A percentile compares a stretch with the other conserved stretches of the same genome.
These are phyloP conservation scores for Rutidosis leptorrhynchoides DNA, from an alignment of 129 eudicot species.

Conservation along the genomic window DNA sequence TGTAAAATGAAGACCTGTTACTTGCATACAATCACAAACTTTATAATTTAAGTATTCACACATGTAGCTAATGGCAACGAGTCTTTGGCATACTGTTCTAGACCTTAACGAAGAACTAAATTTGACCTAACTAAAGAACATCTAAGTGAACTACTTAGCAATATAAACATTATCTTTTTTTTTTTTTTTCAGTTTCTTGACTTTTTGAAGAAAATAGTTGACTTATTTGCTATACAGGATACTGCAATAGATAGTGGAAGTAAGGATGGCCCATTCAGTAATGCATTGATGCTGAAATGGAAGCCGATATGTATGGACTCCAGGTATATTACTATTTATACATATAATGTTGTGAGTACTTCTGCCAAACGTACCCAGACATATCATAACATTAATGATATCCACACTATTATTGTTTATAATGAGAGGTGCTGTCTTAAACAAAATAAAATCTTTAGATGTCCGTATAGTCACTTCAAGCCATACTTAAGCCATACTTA, in stretches of 20 bases:
- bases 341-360: not conserved
- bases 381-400: not conserved
- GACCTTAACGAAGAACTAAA: not conserved
- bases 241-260: conserved; percentile 33
- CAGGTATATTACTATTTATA: conserved; percentile 48
- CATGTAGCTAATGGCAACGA: conserved; percentile 5
- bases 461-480: too few relatives aligned
- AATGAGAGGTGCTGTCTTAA: not conserved
- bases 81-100: not conserved
- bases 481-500: too few relatives aligned
- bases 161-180: not conserved
- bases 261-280: conserved; percentile 50
- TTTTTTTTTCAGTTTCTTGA: not conserved
- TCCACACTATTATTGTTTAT: not conserved
- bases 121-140: not conserved
- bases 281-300: conserved; percentile 90
- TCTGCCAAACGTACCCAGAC: conserved; percentile 17
- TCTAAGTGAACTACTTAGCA: not conserved
- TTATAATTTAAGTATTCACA: not conserved
- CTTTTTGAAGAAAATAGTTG: conserved; percentile 4
- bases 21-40: not conserved
- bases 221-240: conserved; percentile 46
- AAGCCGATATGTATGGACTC: conserved; percentile 73
- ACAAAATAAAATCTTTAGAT: not conserved
- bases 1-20: not conserved